phyloP scores from a whole-genome alignment of 2,329 filamentous ascomycete genomes.

The Pseudocercospora fijiensis region DNA sequence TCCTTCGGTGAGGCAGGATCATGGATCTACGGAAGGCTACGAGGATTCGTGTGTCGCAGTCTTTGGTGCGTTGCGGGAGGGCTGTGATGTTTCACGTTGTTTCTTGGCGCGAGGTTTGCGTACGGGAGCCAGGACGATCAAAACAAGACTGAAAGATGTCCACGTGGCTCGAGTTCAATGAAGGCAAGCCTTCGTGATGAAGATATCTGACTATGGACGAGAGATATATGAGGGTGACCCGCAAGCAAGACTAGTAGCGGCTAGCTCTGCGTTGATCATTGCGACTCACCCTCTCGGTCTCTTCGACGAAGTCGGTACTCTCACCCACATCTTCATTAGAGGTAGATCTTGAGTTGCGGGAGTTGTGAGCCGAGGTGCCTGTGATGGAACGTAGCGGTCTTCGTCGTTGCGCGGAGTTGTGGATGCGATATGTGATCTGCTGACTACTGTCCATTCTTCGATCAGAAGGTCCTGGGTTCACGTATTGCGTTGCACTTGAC shows the following conservation, averaged over 20 bases:
- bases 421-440: not conserved
- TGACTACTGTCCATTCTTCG: not conserved
- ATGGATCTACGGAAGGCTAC: slow-evolving; percentile 7
- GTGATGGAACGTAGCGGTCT: not conserved
- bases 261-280: too few relatives aligned
- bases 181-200: too few relatives aligned
- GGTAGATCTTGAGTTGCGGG: not conserved
- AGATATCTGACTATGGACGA: too few relatives aligned
- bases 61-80: slow-evolving; percentile 3
- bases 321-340: too few relatives aligned
- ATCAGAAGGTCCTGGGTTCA: not conserved
- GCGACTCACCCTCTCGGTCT: too few relatives aligned
- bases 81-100: slow-evolving; percentile 3
- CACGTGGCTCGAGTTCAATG: too few relatives aligned
- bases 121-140: too few relatives aligned
- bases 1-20: slow-evolving; percentile 2
- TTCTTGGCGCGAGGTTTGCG: too few relatives aligned
- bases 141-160: too few relatives aligned
- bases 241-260: too few relatives aligned
- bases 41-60: slow-evolving; percentile 5
- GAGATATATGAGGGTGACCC: too few relatives aligned
- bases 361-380: not conserved
- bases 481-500: not conserved
- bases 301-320: too few relatives aligned
- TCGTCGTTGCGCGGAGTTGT: not conserved